Conservation (phyloP, 2,329 filamentous ascomycete species). For the Knufia petricola region DNA sequence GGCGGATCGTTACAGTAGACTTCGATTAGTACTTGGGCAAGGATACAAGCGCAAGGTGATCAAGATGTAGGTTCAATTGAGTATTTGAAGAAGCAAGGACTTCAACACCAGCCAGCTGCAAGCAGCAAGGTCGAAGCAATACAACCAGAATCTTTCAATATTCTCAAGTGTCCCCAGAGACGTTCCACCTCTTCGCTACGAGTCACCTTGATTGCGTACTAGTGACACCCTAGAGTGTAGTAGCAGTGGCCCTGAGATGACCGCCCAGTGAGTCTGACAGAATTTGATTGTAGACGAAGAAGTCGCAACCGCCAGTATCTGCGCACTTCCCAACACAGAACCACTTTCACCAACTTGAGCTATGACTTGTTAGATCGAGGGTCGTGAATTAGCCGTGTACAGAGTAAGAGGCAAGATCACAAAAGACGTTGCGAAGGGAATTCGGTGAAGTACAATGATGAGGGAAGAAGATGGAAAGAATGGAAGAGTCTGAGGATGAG, state of each 20-base stretch:
- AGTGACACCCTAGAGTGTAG: no score
- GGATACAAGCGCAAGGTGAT: conserved; percentile 6
- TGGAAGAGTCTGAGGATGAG: no score
- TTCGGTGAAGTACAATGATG: no score
- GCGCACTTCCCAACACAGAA: neutral
- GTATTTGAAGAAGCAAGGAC: conserved; percentile 10
- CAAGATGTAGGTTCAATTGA: conserved; percentile 12
- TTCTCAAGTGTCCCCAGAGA: conserved; percentile 8
- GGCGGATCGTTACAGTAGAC: conserved; percentile 3
- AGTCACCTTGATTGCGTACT: no score
- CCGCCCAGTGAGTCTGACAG: no score
- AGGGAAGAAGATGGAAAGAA: no score
- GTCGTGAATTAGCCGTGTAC: neutral
- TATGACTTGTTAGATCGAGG: neutral
- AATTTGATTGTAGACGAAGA: neutral
- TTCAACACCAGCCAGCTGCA: neutral
- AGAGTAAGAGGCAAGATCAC: no score
- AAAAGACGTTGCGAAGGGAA: no score
- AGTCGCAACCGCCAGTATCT: neutral
- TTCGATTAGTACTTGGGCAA: conserved; percentile 8
- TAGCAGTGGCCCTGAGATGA: no score
- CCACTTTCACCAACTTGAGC: neutral
- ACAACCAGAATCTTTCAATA: conserved; percentile 10
- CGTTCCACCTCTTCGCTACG: no score
- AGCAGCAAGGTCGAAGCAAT: conserved; percentile 1